Evolutionary conservation across 2,329 filamentous ascomycete species (phyloP).

Genomic region (Apiospora marii): DNA sequence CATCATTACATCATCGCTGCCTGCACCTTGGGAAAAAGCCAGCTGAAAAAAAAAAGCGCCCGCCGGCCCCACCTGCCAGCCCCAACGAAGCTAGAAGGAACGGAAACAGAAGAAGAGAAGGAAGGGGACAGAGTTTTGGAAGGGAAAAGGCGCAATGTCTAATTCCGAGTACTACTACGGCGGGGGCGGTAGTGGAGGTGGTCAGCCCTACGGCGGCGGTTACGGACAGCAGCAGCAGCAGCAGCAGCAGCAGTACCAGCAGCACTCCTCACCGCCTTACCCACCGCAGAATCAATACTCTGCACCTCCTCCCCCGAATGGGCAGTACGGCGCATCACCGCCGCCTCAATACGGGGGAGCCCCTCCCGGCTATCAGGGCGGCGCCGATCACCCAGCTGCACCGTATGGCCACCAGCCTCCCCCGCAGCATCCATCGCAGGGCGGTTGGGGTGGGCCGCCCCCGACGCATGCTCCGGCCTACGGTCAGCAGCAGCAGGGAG

Average conservation of each 20-base stretch:
- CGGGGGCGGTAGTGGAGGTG: neutral
- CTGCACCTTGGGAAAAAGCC: neutral
- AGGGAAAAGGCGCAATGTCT: slow-evolving; percentile 15
- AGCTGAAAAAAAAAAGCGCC: neutral
- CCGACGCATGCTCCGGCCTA: neutral
- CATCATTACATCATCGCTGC: neutral
- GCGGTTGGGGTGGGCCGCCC: slow-evolving; percentile 21
- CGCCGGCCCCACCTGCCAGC: neutral
- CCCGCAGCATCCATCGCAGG: slow-evolving; percentile 23
- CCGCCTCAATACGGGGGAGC: slow-evolving; percentile 20
- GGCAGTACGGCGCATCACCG: slow-evolving; percentile 22
- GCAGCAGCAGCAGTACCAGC: slow-evolving; percentile 21
- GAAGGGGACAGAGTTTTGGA: neutral
- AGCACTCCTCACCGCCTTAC: slow-evolving; percentile 23
- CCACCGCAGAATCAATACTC: slow-evolving; percentile 30
- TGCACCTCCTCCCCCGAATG: slow-evolving; percentile 24
- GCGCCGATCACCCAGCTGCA: slow-evolving; percentile 20
- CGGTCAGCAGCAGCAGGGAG: slow-evolving; percentile 39
- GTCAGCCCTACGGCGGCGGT: slow-evolving; percentile 26
- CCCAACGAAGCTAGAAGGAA: neutral
- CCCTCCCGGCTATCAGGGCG: slow-evolving; percentile 24
- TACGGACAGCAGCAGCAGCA: slow-evolving; percentile 19
- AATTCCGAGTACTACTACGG: slow-evolving; percentile 28
- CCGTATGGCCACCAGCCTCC: slow-evolving; percentile 25
- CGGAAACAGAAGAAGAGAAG: neutral